These are phyloP conservation scores for Mimosa pudica DNA, from an alignment of 306 rosid genomes.

Conservation along the genomic window DNA sequence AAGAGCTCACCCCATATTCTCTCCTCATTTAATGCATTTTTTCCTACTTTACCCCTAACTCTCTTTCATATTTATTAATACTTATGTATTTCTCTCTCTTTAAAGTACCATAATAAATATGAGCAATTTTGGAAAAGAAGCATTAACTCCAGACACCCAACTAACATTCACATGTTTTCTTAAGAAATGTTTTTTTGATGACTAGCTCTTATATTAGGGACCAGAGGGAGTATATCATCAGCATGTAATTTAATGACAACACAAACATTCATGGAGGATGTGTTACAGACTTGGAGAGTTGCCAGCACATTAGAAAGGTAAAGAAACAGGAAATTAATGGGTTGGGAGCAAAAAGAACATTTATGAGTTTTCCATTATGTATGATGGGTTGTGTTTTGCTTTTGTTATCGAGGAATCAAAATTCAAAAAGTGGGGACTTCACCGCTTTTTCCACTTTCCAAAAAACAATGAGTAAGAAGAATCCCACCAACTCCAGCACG, in stretches of 20 bases:
- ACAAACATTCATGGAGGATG: neutral
- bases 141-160: too few species aligned
- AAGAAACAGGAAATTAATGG: neutral
- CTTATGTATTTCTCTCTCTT: too few species aligned
- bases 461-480: conserved; percentile 6
- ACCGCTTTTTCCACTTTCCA: conserved; percentile 15
- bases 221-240: too few species aligned
- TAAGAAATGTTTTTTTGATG: too few species aligned
- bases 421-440: conserved; percentile 13
- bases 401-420: conserved; percentile 11
- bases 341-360: conserved; percentile 16
- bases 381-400: neutral
- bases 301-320: neutral
- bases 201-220: too few species aligned
- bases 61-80: too few species aligned
- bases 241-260: neutral
- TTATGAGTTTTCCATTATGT: neutral
- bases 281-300: neutral
- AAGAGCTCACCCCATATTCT: too few species aligned
- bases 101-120: too few species aligned
- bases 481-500: conserved; percentile 36
- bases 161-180: too few species aligned
- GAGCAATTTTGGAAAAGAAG: too few species aligned
- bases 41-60: too few species aligned
- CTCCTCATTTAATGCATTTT: too few species aligned